Conservation (phyloP, 257 asterid species). For the Lycium barbarum region DNA sequence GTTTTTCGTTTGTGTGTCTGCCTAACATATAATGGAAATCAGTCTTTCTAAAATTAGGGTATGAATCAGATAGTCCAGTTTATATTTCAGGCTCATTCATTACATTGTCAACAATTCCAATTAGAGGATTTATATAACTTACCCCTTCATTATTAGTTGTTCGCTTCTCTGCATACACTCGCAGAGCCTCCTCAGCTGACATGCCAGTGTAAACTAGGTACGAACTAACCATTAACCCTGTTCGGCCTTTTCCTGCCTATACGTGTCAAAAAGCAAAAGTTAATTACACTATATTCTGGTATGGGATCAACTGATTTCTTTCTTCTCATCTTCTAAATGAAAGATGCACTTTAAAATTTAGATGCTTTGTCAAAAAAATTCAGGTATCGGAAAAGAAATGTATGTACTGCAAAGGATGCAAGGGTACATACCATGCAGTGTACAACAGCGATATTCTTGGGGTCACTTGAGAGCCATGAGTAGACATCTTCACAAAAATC, state of each 20-base stretch:
- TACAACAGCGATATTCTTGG: slow-evolving; percentile 74
- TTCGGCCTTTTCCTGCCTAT: slow-evolving; percentile 93
- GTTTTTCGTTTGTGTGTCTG: neutral
- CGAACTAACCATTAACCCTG: slow-evolving; percentile 79
- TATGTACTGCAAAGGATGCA: neutral
- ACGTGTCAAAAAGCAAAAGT: slow-evolving; percentile 11
- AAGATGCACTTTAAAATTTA: neutral
- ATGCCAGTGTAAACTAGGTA: slow-evolving; percentile 72
- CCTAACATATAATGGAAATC: neutral
- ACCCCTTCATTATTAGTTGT: slow-evolving; percentile 88
- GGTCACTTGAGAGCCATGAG: slow-evolving; percentile 72
- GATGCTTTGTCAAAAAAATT: neutral
- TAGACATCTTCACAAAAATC: slow-evolving; percentile 82
- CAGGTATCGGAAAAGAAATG: neutral
- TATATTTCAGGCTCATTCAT: neutral
- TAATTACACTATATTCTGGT: neutral
- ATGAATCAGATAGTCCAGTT: neutral
- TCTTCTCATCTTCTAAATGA: neutral
- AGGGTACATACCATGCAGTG: slow-evolving; percentile 72
- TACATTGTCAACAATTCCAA: neutral
- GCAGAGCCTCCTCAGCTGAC: slow-evolving; percentile 78
- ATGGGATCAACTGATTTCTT: neutral
- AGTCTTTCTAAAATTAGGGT: neutral
- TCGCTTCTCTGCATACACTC: slow-evolving; percentile 71
- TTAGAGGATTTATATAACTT: slow-evolving; percentile 31